Conservation (phyloP, 2,329 filamentous ascomycete species). For the Aspergillus fumigatiaffinis region DNA sequence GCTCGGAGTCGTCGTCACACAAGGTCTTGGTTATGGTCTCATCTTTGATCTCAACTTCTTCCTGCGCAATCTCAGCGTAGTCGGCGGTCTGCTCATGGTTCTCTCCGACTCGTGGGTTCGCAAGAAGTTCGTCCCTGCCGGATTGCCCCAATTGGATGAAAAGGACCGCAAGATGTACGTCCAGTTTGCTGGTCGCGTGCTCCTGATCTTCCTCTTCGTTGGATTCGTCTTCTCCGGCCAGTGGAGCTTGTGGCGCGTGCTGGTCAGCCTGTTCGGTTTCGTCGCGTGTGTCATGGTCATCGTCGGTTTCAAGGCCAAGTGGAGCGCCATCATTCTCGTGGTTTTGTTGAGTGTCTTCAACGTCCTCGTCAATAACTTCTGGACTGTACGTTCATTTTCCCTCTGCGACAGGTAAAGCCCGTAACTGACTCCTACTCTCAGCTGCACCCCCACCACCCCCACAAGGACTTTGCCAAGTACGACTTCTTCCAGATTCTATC, state of each 20-base stretch:
- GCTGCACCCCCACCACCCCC: constrained; percentile 96
- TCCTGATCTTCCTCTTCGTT: constrained; percentile 95
- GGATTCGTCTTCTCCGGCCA: constrained; percentile 94
- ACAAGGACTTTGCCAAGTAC: constrained; percentile 99
- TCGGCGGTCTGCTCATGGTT: constrained; percentile 96
- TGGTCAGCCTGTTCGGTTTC: constrained; percentile 79
- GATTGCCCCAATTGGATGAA: constrained; percentile 89
- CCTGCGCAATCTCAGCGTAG: constrained; percentile 95
- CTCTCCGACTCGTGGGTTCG: constrained; percentile 96
- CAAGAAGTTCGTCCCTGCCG: constrained; percentile 95
- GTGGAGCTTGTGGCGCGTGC: constrained; percentile 83
- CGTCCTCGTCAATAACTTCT: constrained; percentile 98
- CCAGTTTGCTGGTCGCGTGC: constrained; percentile 90
- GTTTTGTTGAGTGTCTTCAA: constrained; percentile 97
- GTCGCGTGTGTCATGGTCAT: constrained; percentile 97
- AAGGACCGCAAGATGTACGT: constrained; percentile 99
- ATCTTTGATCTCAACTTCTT: constrained; percentile 99
- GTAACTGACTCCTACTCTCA: constrained; percentile 37
- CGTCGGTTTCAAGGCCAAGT: constrained; percentile 99
- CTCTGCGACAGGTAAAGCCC: not conserved
- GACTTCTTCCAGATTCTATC: constrained; percentile 99
- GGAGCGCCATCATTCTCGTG: constrained; percentile 91
- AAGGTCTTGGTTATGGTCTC: constrained; percentile 92
- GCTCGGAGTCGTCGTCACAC: constrained; percentile 83
- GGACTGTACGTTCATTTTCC: constrained; percentile 69